Percentiles rank a stretch among this genome's conserved stretches.
phyloP scores from a whole-genome alignment of 768 basidiomycete species.

The Mycena venus region DNA sequence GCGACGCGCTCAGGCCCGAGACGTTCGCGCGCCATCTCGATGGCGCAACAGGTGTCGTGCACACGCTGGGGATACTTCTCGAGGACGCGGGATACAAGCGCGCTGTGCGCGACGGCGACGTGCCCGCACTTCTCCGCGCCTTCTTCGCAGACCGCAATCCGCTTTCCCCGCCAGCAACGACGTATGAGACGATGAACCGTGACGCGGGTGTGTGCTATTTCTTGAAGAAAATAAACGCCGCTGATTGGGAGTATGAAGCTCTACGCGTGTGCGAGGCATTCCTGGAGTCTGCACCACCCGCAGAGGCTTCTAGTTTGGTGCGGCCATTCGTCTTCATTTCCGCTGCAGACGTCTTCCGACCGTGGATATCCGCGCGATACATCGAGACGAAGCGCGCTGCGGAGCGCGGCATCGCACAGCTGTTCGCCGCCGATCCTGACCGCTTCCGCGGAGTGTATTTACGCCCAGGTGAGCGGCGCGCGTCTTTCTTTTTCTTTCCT shows the following conservation, averaged over 20 bases:
- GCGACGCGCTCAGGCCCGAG: conserved; percentile 83
- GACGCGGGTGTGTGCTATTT: conserved; percentile 80
- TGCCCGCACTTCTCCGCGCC: conserved; percentile 63
- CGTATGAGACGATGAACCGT: conserved; percentile 88
- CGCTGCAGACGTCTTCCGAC: conserved; percentile 93
- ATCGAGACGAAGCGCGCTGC: conserved; percentile 96
- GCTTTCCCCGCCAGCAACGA: conserved; percentile 62
- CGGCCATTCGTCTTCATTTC: conserved; percentile 95
- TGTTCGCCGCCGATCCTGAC: conserved; percentile 57
- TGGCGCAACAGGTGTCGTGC: conserved; percentile 83
- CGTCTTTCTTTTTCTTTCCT: conserved; percentile 42
- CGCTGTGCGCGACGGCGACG: conserved; percentile 70
- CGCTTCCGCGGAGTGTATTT: conserved; percentile 82
- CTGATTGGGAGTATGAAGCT: conserved; percentile 55
- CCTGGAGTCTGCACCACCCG: conserved; percentile 57
- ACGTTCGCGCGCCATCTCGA: conserved; percentile 80
- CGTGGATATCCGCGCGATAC: conserved; percentile 87
- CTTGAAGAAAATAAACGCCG: conserved; percentile 22
- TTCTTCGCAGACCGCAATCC: conserved; percentile 72
- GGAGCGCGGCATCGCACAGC: conserved; percentile 74
- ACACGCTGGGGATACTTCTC: conserved; percentile 92
- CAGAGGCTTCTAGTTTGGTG: conserved; percentile 43
- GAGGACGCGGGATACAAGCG: conserved; percentile 87
- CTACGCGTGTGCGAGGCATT: conserved; percentile 85
- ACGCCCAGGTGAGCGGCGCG: conserved; percentile 94